Conservation (phyloP, 768 basidiomycete species). For the Rhizopogon roseolus region DNA sequence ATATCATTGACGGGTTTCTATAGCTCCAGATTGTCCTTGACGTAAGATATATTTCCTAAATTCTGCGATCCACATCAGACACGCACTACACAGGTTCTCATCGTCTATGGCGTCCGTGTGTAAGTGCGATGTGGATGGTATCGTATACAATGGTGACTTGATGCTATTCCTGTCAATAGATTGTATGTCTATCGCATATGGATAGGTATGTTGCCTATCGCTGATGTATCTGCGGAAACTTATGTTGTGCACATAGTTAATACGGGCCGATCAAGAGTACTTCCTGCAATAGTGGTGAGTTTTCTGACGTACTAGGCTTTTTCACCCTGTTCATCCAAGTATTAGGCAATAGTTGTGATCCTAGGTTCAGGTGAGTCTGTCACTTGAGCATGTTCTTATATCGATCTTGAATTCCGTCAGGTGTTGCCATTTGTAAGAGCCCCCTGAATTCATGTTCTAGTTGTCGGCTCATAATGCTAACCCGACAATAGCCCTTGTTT, state of each 20-base stretch:
- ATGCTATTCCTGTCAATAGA: neutral
- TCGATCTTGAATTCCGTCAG: neutral
- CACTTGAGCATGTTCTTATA: neutral
- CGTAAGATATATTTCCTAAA: neutral
- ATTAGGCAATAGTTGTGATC: neutral
- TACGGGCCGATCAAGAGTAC: neutral
- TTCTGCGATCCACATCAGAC: neutral
- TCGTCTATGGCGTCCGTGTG: neutral
- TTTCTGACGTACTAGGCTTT: neutral
- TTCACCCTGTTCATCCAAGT: too few species aligned
- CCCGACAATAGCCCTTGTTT: neutral
- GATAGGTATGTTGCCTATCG: neutral
- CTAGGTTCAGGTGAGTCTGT: neutral
- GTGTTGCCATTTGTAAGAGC: neutral
- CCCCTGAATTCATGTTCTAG: neutral
- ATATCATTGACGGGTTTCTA: neutral
- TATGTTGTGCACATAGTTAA: neutral
- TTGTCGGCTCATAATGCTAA: neutral
- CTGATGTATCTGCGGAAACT: neutral
- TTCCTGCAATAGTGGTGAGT: neutral
- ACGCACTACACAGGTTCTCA: neutral
- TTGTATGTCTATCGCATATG: conserved; percentile 1
- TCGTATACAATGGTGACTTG: neutral
- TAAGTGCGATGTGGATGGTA: neutral
- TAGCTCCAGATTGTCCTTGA: neutral